Evolutionary conservation across 805 yeast species (phyloP).

Genomic region (Blastobotrys americana): DNA sequence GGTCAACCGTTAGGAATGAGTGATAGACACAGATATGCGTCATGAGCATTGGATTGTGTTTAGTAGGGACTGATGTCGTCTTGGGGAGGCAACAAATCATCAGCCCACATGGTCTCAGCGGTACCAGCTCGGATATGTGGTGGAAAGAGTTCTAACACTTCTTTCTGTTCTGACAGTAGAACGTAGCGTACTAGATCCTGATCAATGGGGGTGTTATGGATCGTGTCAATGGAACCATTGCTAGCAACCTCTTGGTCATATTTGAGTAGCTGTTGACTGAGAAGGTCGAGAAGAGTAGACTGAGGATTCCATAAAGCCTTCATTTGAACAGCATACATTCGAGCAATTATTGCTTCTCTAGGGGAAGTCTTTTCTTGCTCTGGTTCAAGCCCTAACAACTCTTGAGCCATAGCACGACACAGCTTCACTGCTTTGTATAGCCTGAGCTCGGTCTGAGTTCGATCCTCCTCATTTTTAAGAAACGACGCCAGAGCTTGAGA

Average conservation of each 20-base stretch:
- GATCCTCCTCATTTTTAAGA: conserved; percentile 27
- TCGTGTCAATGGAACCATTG: no score
- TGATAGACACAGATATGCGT: no score
- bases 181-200: conserved; percentile 22
- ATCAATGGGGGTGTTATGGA: conserved; percentile 9
- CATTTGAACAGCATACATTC: conserved; percentile 20
- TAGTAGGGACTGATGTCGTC: conserved; percentile 20
- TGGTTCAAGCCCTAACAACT: conserved; percentile 33
- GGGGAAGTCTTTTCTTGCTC: conserved; percentile 11
- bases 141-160: conserved; percentile 18
- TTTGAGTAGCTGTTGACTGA: conserved; percentile 6
- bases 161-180: conserved; percentile 20
- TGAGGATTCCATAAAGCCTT: conserved; percentile 18
- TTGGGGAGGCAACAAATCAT: conserved; percentile 23
- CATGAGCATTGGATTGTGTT: no score
- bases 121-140: no score
- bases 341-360: conserved; percentile 15
- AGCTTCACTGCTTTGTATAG: conserved; percentile 38
- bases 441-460: conserved; percentile 38
- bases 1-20: no score
- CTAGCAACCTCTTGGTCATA: conserved; percentile 4
- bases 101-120: conserved; percentile 19
- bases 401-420: conserved; percentile 44
- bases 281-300: conserved; percentile 12
- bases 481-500: conserved; percentile 57